These are phyloP conservation scores for Nepenthes alata DNA, from an alignment of 179 eudicot genomes.

Conservation along the genomic window DNA sequence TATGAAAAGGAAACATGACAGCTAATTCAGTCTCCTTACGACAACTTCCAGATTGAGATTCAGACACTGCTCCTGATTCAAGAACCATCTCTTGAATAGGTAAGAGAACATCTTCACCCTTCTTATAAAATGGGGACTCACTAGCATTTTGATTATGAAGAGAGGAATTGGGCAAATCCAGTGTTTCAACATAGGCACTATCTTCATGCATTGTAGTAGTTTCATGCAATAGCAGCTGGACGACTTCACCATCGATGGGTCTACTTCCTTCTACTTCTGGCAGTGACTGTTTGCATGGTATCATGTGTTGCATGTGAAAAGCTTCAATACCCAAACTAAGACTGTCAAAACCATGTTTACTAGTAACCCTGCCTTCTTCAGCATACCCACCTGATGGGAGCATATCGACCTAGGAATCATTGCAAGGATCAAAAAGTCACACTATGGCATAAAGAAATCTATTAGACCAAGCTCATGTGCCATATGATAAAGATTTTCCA, in stretches of 20 bases:
- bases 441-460: too few species aligned
- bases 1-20: conserved; percentile 11
- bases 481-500: too few species aligned
- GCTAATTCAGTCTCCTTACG: conserved; percentile 21
- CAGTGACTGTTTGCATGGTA: conserved; percentile 9
- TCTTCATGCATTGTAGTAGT: conserved; percentile 21
- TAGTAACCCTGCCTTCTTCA: conserved; percentile 21
- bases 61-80: conserved; percentile 12
- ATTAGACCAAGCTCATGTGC: too few species aligned
- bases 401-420: conserved; percentile 24
- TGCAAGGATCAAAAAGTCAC: too few species aligned
- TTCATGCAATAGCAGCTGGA: conserved; percentile 14
- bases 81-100: conserved; percentile 15
- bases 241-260: conserved; percentile 8
- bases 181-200: conserved; percentile 9
- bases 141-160: conserved; percentile 15
- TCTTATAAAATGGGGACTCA: conserved; percentile 16
- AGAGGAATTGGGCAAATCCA: conserved; percentile 14
- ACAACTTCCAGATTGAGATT: conserved; percentile 11
- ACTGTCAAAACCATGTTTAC: conserved; percentile 16
- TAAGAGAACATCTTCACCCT: conserved; percentile 17
- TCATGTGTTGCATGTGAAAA: conserved; percentile 11
- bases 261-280: conserved; percentile 16
- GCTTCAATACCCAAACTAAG: conserved; percentile 9
- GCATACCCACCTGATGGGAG: conserved; percentile 18